phyloP scores from a whole-genome alignment of 2,329 filamentous ascomycete species.

The Diaporthe humulicola region DNA sequence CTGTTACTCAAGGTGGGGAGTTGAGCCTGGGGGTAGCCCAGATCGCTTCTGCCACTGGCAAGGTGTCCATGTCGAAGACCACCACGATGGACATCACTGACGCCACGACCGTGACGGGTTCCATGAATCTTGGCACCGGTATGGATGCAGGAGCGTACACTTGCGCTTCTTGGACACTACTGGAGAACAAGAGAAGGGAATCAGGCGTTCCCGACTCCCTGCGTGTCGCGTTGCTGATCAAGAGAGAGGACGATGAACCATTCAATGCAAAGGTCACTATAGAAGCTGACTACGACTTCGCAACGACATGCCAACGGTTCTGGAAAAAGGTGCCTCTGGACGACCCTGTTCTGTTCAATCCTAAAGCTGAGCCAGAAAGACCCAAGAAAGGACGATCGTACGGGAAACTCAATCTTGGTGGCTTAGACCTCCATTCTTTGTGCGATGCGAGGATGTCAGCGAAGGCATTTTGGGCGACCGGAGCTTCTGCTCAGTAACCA shows the following conservation, averaged over 20 bases:
- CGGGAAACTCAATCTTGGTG: neutral
- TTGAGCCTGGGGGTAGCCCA: neutral
- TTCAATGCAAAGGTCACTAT: neutral
- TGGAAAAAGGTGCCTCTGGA: neutral
- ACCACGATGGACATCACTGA: neutral
- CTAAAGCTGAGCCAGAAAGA: neutral
- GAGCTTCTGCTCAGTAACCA: too few species aligned
- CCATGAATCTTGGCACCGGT: neutral
- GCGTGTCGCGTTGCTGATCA: neutral
- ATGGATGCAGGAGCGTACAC: neutral
- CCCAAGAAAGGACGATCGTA: neutral
- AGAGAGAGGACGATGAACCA: neutral
- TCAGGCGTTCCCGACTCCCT: neutral
- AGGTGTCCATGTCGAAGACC: neutral
- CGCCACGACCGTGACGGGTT: neutral
- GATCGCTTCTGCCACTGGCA: neutral
- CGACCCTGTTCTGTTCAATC: neutral
- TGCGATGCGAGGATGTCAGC: conserved; percentile 4
- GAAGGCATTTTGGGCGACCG: neutral
- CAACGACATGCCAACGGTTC: neutral
- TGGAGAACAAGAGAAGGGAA: neutral
- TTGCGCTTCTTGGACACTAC: neutral
- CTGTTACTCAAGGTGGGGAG: neutral
- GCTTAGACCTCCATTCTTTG: neutral
- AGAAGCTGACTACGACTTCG: neutral